Percentiles rank a stretch among this genome's conserved stretches.
phyloP scores from a whole-genome alignment of 306 rosid genomes.

The Lagenaria siceraria region DNA sequence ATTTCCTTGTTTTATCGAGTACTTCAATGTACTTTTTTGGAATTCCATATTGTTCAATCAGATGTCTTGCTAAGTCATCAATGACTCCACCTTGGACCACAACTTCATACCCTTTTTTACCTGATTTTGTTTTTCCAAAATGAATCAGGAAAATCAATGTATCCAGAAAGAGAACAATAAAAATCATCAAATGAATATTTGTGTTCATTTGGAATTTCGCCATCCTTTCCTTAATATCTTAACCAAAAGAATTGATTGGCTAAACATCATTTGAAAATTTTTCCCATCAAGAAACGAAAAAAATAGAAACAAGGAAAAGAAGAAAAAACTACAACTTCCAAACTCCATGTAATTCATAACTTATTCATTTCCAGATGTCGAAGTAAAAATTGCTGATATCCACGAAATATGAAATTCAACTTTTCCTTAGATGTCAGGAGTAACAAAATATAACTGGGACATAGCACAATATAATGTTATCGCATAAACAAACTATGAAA shows the following conservation, averaged over 20 bases:
- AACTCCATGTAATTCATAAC: neutral
- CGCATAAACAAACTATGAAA: neutral
- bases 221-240: neutral
- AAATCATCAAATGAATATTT: neutral
- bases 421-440: neutral
- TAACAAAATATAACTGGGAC: neutral
- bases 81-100: conserved; percentile 93
- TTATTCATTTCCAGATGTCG: neutral
- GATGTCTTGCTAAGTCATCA: conserved; percentile 67
- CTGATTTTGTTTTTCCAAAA: conserved; percentile 21
- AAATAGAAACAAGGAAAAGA: neutral
- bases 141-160: neutral
- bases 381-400: neutral
- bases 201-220: neutral
- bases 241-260: neutral
- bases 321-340: neutral
- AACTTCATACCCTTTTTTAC: conserved; percentile 84
- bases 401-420: neutral
- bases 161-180: neutral
- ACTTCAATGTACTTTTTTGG: conserved; percentile 88
- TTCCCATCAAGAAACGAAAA: neutral
- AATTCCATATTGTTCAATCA: conserved; percentile 80
- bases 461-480: neutral
- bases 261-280: no score
- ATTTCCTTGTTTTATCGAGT: conserved; percentile 72